Evolutionary conservation across 148 eudicot genomes (phyloP), one percentile per base, ranked within the genome.

Genomic region (Rhododendron williamsianum): DNA sequence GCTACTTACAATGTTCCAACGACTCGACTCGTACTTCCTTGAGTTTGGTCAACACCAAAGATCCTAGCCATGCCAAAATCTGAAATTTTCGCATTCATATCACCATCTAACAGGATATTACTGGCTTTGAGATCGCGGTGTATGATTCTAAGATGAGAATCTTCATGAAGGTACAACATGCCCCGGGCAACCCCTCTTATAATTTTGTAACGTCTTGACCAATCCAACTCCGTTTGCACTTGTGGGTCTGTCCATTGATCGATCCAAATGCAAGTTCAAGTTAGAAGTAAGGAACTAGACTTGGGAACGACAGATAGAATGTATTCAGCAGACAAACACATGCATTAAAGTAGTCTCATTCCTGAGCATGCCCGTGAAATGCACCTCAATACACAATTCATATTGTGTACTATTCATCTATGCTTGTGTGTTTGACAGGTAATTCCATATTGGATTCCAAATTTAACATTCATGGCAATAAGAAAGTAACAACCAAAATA

Each of bases 1-100:
- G 2, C 18, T 38, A 35, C 91, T 90, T 85, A 90, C 93, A 86
- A 89, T 67, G 92, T 91, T 8, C 93, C 92, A 23, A 81, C 91
- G 30, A 90, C 69, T 87, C 79, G 77, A 72, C 77, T 72, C 15
- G 77, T 72, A 35, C 30, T 84, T 46, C 86, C 60, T 65, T 84
- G 78, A 38, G 78, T 36, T 74, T 74, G 45, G 19, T 38, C 78
- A 16, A 74, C 46, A 1, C 78, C 78, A 18, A 74, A 74, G 36
- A 38, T 74, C 25, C 78, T 74, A 27, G 78, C 48, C 45, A 19
- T 74, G 46, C 78, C 43, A 38, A 38, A 38, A 38, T 38, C 6
- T 4, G 6, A 38, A 38, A 38, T 5, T 38, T 38, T 38, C 0
- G 43, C 43, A 38, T 38, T 38, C 6, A 38, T 38, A 38, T 38